Base-by-base conservation (phyloP, 2,329 filamentous ascomycete species). In the Beauveria caledonica region DNA sequence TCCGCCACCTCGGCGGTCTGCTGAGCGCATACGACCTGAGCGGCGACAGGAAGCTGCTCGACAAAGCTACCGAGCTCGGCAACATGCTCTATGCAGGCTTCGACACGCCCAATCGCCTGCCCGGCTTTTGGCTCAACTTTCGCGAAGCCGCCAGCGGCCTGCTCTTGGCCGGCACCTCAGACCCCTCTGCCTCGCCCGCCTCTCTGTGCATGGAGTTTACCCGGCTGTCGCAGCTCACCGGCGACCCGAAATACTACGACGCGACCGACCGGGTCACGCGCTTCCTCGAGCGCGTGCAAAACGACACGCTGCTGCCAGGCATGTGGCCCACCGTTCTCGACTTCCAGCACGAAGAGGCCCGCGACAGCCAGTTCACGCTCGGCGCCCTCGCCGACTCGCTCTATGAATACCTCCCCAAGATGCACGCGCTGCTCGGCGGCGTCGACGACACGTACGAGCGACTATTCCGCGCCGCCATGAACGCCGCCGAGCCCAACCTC, bases 11-110 rank as follows among this genome's bases (percentile, higher is more conserved):
- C 0, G 86, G 86, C 17, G 86, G 86, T 3, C 77, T 88, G 55
- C 67, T 89, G 52, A 82, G 82, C 10, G 86, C 86, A 0, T 87
- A 88, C 66, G 86, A 89, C 66, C 70, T 89, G n/a, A 87, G 83
- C 65, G 77, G 76, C 42, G 78, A 77, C 64, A 73, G 77, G 63
- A 73, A 73, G 17, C 71, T 88, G 51, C 74, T 88, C 54, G 72
- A 73, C 52, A 87, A 88, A 69, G 84, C 85, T 1, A 73, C 75
- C 4, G 83, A 87, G 71, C 74, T 88, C 19, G 86, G 79, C 17
- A 80, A 86, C 62, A 73, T 87, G 62, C 71, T 88, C 15, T 84
- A 87, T 66, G 78, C 79, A 17, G 81, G 83, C 0, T 87, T 87
- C 63, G 86, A 88, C 64, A 88, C 86, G 3, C 80, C 82, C 0